Evolutionary conservation across 1,139 yeast species (phyloP), one percentile per base, ranked within the genome.

Genomic region (Saccharomyces hybrid): DNA sequence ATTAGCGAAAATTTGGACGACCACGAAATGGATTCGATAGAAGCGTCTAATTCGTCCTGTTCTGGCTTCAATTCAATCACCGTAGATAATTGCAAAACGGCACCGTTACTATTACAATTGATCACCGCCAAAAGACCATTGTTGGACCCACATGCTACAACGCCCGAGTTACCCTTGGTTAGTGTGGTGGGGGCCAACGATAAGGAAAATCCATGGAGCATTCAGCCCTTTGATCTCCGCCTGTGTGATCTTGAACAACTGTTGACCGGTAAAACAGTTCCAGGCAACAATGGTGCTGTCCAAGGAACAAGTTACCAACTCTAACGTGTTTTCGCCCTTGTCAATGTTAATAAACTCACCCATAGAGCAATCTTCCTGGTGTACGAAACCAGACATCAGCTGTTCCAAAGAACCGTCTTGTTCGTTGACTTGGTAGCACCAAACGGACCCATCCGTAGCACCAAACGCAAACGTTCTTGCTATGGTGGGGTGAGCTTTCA

Each of bases 1-100:
- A 91, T 73, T 51, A 88, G 71, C 48, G 83, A 78, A 47, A 84
- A 78, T 27, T 78, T 71, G 32, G 77, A 76, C 65, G 93, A 84
- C 97, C 97, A 93, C 24, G 87, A 72, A 56, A 93, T 77, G 2
- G 96, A 86, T 72, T 95, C 99, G 51, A 95, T 80, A 26, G 96
- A 86, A 31, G 87, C 82, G 62, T 88, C 96, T 42, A 83, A 82
- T 53, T 82, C 79, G 58, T 81, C 86, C 60, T 78, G 79, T 61
- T 80, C 88, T 49, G 82, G 86, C 49, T 77, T 79, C 52, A 78
- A 71, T 59, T 84, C 88, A 53, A 85, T 75, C 1, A 88, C 85
- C 59, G 79, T 79, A 3, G 77, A 70, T n/a, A 78, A 69, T 57
- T 82, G 85, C 51, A 91, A 78, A 3, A 88, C 74, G 56, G 83